Percentiles rank a stretch among this genome's conserved stretches.
Evolutionary conservation across 2,329 filamentous ascomycete genomes (phyloP).

Genomic region (Chaetomiaceae sp.): DNA sequence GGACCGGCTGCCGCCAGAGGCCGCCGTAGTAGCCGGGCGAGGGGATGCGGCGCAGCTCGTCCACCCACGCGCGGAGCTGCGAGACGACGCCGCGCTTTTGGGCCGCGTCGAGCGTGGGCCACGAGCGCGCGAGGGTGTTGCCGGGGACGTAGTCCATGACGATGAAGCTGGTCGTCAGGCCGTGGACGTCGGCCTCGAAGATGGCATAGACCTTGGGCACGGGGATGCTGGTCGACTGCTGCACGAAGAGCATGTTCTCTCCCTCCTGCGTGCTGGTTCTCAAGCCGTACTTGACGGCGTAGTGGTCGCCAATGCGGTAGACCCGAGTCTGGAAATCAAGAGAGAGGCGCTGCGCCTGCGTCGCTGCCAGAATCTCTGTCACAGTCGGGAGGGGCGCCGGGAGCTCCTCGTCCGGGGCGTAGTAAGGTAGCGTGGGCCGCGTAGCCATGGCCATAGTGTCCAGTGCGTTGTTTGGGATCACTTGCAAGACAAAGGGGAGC

Average conservation of each 20-base stretch:
- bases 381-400: constrained; percentile 1
- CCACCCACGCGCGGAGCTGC: neutral
- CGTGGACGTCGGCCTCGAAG: constrained; percentile 13
- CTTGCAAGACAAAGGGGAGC: too few relatives aligned
- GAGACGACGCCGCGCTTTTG: neutral
- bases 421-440: constrained; percentile 16
- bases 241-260: constrained; percentile 3
- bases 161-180: neutral
- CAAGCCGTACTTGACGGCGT: neutral
- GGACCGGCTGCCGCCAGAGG: too few relatives aligned
- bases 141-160: constrained; percentile 5
- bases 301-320: neutral
- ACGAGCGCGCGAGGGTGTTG: neutral
- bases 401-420: neutral
- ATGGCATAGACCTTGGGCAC: constrained; percentile 5
- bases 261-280: neutral
- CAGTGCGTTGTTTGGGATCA: too few relatives aligned
- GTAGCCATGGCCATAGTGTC: neutral
- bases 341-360: too few relatives aligned
- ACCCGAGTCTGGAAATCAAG: too few relatives aligned
- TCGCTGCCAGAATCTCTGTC: neutral
- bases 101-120: neutral
- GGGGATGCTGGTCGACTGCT: neutral
- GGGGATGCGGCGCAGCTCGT: constrained; percentile 3
- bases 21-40: too few relatives aligned